Conservation (phyloP, 345 rosid species). For the Eucalyptus paniculata region DNA sequence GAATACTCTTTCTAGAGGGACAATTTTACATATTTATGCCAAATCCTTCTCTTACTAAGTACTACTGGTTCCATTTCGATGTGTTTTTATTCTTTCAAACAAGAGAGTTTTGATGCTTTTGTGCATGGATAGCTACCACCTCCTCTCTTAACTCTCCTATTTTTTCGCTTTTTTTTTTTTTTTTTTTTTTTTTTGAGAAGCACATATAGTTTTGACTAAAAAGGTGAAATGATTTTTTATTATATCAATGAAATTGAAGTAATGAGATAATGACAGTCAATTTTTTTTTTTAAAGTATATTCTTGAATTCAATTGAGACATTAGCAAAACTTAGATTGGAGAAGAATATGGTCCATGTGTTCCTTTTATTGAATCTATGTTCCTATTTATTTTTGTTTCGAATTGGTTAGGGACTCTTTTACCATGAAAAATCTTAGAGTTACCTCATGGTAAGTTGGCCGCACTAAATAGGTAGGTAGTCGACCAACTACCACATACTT, state of each 20-base stretch:
- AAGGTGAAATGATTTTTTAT: neutral
- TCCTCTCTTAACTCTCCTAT: neutral
- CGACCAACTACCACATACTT: neutral
- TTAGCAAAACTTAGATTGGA: neutral
- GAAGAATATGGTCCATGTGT: neutral
- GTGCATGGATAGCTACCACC: neutral
- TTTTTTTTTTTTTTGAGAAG: neutral
- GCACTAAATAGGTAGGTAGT: neutral
- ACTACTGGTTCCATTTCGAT: neutral
- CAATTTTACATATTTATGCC: neutral
- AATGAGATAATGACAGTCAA: neutral
- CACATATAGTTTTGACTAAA: neutral
- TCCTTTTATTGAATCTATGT: neutral
- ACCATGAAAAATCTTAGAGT: neutral
- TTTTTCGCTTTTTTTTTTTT: neutral
- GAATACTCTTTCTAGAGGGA: neutral
- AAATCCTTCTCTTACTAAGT: neutral
- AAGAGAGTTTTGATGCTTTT: neutral
- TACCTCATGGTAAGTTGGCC: neutral
- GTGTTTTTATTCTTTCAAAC: neutral
- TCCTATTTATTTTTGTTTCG: neutral
- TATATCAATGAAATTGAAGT: neutral
- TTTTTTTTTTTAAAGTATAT: neutral
- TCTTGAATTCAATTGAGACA: neutral
- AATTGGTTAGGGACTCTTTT: neutral